Evolutionary conservation across 805 yeast species (phyloP).

Genomic region (Wickerhamiella sergipiensis): DNA sequence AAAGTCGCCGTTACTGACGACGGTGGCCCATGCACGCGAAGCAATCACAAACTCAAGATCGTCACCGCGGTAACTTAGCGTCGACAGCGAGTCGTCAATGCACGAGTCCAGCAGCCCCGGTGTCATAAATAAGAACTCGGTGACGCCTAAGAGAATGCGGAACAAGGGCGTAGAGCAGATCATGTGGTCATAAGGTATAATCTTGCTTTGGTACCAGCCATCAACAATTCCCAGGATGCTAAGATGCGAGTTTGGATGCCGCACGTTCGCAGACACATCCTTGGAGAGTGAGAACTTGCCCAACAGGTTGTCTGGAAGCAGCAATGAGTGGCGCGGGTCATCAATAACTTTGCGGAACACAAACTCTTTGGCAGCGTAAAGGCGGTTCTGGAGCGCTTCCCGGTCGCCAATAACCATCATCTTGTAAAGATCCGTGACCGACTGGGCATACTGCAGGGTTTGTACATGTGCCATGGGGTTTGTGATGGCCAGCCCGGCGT

Average conservation of each 20-base stretch:
- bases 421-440: constrained; percentile 70
- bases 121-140: constrained; percentile 79
- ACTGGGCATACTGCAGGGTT: constrained; percentile 74
- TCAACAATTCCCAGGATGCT: constrained; percentile 85
- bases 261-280: constrained; percentile 39
- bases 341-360: constrained; percentile 55
- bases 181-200: constrained; percentile 91
- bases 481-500: constrained; percentile 92
- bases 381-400: constrained; percentile 43
- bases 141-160: constrained; percentile 84
- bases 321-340: constrained; percentile 39
- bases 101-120: constrained; percentile 74
- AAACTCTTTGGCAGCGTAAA: constrained; percentile 51
- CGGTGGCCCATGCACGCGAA: constrained; percentile 75
- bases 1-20: constrained; percentile 64
- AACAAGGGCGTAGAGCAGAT: constrained; percentile 91
- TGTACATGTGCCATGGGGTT: constrained; percentile 91
- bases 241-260: constrained; percentile 69
- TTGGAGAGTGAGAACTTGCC: constrained; percentile 69
- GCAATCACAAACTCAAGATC: constrained; percentile 88
- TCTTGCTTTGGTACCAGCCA: constrained; percentile 74
- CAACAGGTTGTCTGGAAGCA: constrained; percentile 65
- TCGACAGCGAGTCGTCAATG: constrained; percentile 53
- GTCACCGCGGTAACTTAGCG: constrained; percentile 64
- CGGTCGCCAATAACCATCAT: constrained; percentile 61